Conservation (phyloP, 345 rosid species). For the Rhizophora mangle region DNA sequence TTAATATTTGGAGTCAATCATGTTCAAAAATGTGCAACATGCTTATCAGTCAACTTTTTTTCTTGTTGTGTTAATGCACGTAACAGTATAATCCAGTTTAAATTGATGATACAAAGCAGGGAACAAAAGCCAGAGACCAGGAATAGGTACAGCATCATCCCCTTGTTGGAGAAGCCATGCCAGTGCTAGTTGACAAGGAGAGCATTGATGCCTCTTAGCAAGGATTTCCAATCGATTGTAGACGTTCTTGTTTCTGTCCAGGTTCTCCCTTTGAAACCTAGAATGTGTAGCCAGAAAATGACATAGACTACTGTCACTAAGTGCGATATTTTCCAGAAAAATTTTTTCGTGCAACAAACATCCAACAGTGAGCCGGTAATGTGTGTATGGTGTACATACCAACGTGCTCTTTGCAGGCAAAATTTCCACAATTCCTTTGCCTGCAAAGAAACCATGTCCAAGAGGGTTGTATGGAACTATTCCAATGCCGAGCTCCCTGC, state of each 20-base stretch:
- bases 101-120: neutral
- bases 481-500: constrained; percentile 57
- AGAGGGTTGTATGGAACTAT: constrained; percentile 56
- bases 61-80: no score
- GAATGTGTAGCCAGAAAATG: constrained; percentile 38
- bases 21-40: no score
- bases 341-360: neutral
- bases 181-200: constrained; percentile 47
- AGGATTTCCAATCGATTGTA: constrained; percentile 35
- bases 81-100: no score
- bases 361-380: neutral
- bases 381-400: constrained; percentile 26
- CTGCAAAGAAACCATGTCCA: constrained; percentile 55
- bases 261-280: constrained; percentile 40
- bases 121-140: constrained; percentile 23
- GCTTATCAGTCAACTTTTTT: no score
- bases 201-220: constrained; percentile 40
- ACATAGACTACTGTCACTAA: neutral
- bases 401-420: constrained; percentile 29
- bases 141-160: constrained; percentile 48
- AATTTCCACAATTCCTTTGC: constrained; percentile 42
- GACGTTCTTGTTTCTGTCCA: constrained; percentile 41
- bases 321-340: neutral
- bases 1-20: no score
- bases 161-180: constrained; percentile 58